Conservation (phyloP, 1,139 yeast species). For the Scheffersomyces insectosa region DNA sequence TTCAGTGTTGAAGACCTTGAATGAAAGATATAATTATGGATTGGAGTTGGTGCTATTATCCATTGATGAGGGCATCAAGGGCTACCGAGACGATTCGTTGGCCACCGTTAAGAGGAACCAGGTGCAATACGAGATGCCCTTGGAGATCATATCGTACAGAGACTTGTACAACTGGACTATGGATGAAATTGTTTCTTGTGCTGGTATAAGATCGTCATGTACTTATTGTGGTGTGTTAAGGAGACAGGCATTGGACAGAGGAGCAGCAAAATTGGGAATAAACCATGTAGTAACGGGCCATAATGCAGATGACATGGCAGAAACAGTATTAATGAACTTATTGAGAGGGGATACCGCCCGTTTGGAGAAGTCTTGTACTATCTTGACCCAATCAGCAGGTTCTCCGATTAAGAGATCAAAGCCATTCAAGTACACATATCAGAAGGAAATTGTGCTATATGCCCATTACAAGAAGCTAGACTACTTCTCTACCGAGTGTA, state of each 20-base stretch:
- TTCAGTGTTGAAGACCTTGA: constrained; percentile 78
- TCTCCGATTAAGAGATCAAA: constrained; percentile 88
- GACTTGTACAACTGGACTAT: constrained; percentile 95
- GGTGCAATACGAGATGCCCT: constrained; percentile 81
- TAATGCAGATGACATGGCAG: constrained; percentile 99
- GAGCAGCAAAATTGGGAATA: constrained; percentile 86
- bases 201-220: constrained; percentile 92
- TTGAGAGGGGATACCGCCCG: constrained; percentile 96
- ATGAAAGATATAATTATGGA: constrained; percentile 87
- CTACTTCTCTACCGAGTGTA: constrained; percentile 95
- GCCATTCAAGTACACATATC: constrained; percentile 94
- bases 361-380: constrained; percentile 84
- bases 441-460: constrained; percentile 94
- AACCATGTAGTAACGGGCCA: constrained; percentile 96
- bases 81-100: constrained; percentile 94
- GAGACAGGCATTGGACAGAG: constrained; percentile 94
- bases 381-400: constrained; percentile 77
- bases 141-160: constrained; percentile 85
- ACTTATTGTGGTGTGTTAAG: constrained; percentile 98
- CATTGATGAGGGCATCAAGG: constrained; percentile 96
- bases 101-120: constrained; percentile 96
- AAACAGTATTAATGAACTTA: constrained; percentile 92
- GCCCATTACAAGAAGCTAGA: constrained; percentile 96
- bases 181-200: constrained; percentile 96
- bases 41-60: constrained; percentile 78